A percentile compares a stretch with the other conserved stretches of the same genome.
These are phyloP conservation scores for Massariosphaeria phaeospora DNA, from an alignment of 495 filamentous ascomycete species.

Conservation along the genomic window DNA sequence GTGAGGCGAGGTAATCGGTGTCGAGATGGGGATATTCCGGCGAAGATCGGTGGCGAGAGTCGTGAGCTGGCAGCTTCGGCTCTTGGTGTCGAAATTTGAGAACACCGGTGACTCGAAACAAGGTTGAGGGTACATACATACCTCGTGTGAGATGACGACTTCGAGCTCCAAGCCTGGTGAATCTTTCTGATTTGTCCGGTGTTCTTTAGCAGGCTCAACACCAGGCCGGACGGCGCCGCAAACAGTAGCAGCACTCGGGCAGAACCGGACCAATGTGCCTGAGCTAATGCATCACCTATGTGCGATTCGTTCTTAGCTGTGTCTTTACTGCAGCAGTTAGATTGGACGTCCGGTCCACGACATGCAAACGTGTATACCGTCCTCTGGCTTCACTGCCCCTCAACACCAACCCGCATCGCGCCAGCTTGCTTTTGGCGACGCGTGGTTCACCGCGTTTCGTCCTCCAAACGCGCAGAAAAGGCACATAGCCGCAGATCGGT, in stretches of 20 bases:
- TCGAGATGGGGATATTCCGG: slow-evolving; percentile 4
- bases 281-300: no score
- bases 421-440: not conserved
- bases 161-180: not conserved
- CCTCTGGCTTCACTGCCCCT: not conserved
- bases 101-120: not conserved
- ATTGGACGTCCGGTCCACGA: slow-evolving; percentile 6
- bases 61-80: slow-evolving; percentile 16
- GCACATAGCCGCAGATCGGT: not conserved
- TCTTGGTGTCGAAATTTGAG: not conserved
- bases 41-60: slow-evolving; percentile 23
- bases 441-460: not conserved
- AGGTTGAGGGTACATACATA: not conserved
- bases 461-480: not conserved
- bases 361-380: no score
- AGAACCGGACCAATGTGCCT: no score
- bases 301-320: not conserved
- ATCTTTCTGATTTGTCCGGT: not conserved
- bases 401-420: slow-evolving; percentile 13
- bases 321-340: not conserved
- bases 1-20: slow-evolving; percentile 25
- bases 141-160: not conserved
- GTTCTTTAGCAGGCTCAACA: no score
- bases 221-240: no score
- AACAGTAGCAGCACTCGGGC: no score